Base-by-base conservation (phyloP, 768 basidiomycete species). In the Exidia glandulosa region DNA sequence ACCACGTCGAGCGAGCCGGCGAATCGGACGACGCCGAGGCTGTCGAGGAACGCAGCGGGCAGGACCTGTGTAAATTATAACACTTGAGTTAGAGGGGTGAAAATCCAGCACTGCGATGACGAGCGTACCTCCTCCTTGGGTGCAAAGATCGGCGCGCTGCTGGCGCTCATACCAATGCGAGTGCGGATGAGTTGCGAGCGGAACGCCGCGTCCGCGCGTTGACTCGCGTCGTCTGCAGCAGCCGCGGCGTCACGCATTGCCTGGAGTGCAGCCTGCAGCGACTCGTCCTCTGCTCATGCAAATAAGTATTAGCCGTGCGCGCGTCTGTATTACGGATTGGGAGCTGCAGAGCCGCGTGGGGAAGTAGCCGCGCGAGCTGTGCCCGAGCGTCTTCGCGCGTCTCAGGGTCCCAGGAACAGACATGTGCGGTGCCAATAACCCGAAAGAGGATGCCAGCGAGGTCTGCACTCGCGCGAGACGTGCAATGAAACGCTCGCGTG, bases 1-100 rank as follows among this genome's bases (percentile, higher is more conserved):
- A 97, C 82, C 58, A 94, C 88, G 68, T 97, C 94, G 61, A 98
- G 72, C 2, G 92, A 85, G 10, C 94, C 94, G 1, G 87, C 85
- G 60, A 97, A 80, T 29, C 84, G 70, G 67, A 90, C 93, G 32
- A 81, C 79, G 1, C 90, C 91, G 32, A 97, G 80, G 30, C 85
- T 82, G n/a, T 81, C 76, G 60, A 90, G 67, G 66, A 90, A 90
- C n/a, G 36, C 58, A 5, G 32, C 14, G 12, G 61, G 34, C 31
- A 62, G 50, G 33, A 62, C 48, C 61, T 62, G 41, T 27, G 31
- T 27, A 16, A 34, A 29, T 36, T 37, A 67, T 70, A 57, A 2
- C 41, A 27, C 25, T 13, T 55, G 5, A 33, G 32, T 23, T 61
- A 9, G 30, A 2, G 7, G 25, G 7, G 32, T 56, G n/a, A 60